These are phyloP conservation scores for Ophiostoma sp. DNA, from an alignment of 2,329 filamentous ascomycete genomes.

Conservation along the genomic window DNA sequence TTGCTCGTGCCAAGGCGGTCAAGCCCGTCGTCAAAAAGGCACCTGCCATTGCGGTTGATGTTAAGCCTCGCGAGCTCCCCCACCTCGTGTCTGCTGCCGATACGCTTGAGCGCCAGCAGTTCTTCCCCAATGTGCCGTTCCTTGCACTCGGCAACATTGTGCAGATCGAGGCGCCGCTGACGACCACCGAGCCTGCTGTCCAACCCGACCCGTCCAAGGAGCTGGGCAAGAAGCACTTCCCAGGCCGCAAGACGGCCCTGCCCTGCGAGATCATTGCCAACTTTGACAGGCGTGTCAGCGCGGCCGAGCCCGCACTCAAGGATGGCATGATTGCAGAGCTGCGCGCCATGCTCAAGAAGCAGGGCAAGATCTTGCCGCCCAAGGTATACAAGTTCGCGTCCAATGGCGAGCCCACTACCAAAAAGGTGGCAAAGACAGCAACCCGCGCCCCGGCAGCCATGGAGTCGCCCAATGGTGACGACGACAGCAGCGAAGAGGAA, in stretches of 20 bases:
- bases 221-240: conserved; percentile 26
- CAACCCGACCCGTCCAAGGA: conserved; percentile 28
- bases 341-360: conserved; percentile 25
- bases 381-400: conserved; percentile 29
- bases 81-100: conserved; percentile 25
- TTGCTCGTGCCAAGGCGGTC: conserved; percentile 17
- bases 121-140: conserved; percentile 25
- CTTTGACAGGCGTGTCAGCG: conserved; percentile 25
- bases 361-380: conserved; percentile 27
- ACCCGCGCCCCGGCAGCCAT: conserved; percentile 17
- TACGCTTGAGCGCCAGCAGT: conserved; percentile 24
- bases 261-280: conserved; percentile 28
- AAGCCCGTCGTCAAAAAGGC: conserved; percentile 19
- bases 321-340: conserved; percentile 26
- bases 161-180: conserved; percentile 25
- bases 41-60: not conserved
- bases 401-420: conserved; percentile 19
- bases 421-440: conserved; percentile 12
- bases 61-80: conserved; percentile 19
- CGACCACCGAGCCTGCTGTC: conserved; percentile 25
- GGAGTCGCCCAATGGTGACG: conserved; percentile 25
- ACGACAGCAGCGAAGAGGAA: conserved; percentile 24
- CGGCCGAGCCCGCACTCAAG: conserved; percentile 23
- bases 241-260: conserved; percentile 24
- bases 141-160: conserved; percentile 25